Base-by-base conservation (phyloP, 257 asterid genomes). In the Asclepias syriaca region DNA sequence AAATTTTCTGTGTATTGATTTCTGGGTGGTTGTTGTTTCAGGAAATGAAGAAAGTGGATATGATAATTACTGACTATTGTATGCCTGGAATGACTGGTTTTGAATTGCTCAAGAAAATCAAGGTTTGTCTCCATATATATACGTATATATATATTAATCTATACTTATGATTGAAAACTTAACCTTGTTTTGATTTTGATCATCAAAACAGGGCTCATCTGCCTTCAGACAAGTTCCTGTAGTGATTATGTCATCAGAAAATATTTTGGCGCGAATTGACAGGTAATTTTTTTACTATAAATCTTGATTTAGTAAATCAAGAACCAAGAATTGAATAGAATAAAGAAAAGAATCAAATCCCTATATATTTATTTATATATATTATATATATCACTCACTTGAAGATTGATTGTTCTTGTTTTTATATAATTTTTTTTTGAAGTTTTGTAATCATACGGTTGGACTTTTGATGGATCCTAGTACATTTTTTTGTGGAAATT, bases 71-170 rank as follows among this genome's bases (percentile, higher is more conserved):
- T 63, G 98, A 93, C 75, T 93, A 93, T 61, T 93, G 92, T 81
- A 93, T 93, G 98, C 98, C 98, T 75, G 98, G 88, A 78, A 92
- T 92, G 98, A 90, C 96, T 70, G 97, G 97, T 19, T 93, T 84
- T 76, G 98, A 90, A 70, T 75, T 93, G 79, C 90, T 93, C 45
- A 93, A 88, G 72, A 93, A 88, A 77, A 88, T 93, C 75, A 93
- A 93, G 97, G 98, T 90, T 5, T 7, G 34, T 66, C 12, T 8
- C 4, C 27, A 16, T 21, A 46, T 7, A 7, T 63, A 24, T 21
- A 34, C n/a, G n/a, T 14, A 50, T 37, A 53, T 63, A 27, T 10
- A 34, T 34, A 34, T 34, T 3, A 3, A 34, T 34, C 4, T 4
- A 34, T 34, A 34, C 39, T 3, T 34, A 34, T 4, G 34, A 29